Evolutionary conservation across 805 yeast species (phyloP), one percentile per base, ranked within the genome.

Genomic region (Myxozyma neotropica): DNA sequence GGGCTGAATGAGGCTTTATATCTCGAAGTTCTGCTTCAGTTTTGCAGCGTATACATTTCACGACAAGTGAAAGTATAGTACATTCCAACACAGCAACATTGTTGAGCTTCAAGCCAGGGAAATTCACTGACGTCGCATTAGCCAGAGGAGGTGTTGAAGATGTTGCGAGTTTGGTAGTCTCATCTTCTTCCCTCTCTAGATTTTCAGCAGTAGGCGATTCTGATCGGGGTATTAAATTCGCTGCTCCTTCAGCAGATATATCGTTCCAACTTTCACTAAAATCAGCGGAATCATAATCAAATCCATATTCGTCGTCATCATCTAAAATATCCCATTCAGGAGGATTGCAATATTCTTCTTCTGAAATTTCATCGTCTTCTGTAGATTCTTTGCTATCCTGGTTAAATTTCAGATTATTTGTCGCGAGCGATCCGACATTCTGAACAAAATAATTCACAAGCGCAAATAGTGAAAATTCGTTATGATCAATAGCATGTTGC

Each of bases 31-130:
- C 77, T 50, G 71, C 72, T 39, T 58, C 55, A 10, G 73, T 67
- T 64, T 74, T 74, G 69, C 80, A 76, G 4, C 76, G 67, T 19
- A 65, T 70, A 60, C 80, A 76, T 36, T 68, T 69, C 38, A 76
- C 72, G 27, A 71, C 70, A 19, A 77, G 48, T 35, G 72, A 72
- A 44, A 77, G 66, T 19, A 71, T 55, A 21, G 69, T 65, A 44
- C 74, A 69, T 53, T 76, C 77, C 29, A 72, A 62, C 19, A 76
- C 63, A 0, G 72, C 72, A 6, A 75, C 66, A 48, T 73, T 71
- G n/a, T 61, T 55, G 50, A 75, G 58, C 31, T 66, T 61, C 24
- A 76, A 50, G 38, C 71, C 73, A 0, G 74, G 70, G 27, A 76
- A 65, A 3, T 65, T 65, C 15, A 76, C 48, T 17, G 75, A 75